Evolutionary conservation across 306 rosid genomes (phyloP).

Genomic region (Arachis hypogaea): DNA sequence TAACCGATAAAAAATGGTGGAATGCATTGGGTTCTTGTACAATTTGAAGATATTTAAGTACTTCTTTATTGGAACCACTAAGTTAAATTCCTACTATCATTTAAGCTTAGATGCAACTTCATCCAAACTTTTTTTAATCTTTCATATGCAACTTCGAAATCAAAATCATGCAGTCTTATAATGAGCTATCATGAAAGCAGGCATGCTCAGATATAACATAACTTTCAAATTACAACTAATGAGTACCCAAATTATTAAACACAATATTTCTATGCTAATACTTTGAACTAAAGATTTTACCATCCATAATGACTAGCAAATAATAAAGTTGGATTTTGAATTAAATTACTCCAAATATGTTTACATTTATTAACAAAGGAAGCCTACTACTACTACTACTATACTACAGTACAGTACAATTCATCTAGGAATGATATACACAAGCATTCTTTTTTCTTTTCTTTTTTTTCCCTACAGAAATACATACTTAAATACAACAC

Average conservation of each 20-base stretch:
- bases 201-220: constrained; percentile 7
- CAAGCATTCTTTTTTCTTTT: constrained; percentile 16
- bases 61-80: constrained; percentile 1
- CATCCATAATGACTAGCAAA: constrained; percentile 14
- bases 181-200: constrained; percentile 10
- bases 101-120: neutral
- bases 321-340: constrained; percentile 25
- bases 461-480: constrained; percentile 23
- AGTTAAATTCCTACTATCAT: constrained; percentile 1
- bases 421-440: constrained; percentile 42
- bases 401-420: constrained; percentile 37
- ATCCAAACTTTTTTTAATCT: neutral
- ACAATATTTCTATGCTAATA: neutral
- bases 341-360: constrained; percentile 27
- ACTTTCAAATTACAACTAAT: neutral
- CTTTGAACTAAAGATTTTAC: neutral
- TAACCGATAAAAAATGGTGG: too few species aligned
- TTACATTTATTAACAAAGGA: constrained; percentile 33
- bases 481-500: constrained; percentile 36
- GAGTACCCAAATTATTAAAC: constrained; percentile 16
- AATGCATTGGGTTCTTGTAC: neutral
- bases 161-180: constrained; percentile 29
- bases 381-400: constrained; percentile 37
- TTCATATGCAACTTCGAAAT: constrained; percentile 14
- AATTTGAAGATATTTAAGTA: neutral